These are phyloP conservation scores for Jamesozyma gamospora DNA, from an alignment of 805 yeast genomes.

Conservation along the genomic window DNA sequence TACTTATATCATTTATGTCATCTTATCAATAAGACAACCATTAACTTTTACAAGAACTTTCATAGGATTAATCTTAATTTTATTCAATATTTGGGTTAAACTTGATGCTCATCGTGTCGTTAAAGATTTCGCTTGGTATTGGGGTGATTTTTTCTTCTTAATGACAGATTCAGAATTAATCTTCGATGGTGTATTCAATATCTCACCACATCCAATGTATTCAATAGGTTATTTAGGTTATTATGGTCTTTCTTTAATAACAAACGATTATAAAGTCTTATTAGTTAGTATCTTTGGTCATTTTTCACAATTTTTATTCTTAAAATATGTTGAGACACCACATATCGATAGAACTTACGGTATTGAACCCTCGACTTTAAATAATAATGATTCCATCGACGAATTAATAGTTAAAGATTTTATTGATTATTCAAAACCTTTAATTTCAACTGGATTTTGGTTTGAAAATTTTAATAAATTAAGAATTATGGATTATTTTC, in stretches of 20 bases:
- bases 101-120: conserved; percentile 81
- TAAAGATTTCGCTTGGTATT: conserved; percentile 87
- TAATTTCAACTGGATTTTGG: conserved; percentile 38
- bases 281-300: conserved; percentile 67
- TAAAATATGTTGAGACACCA: conserved; percentile 71
- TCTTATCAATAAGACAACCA: conserved; percentile 21
- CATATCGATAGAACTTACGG: conserved; percentile 77
- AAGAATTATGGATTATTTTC: conserved; percentile 53
- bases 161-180: conserved; percentile 58
- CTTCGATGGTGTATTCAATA: conserved; percentile 81
- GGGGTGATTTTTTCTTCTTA: conserved; percentile 88
- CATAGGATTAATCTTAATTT: conserved; percentile 50
- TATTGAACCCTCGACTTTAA: conserved; percentile 17
- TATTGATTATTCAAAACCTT: conserved; percentile 42
- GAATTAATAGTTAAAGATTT: conserved; percentile 30
- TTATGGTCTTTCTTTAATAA: conserved; percentile 71
- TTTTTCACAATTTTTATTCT: conserved; percentile 62
- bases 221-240: conserved; percentile 83
- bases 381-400: conserved; percentile 24
- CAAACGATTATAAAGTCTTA: conserved; percentile 63
- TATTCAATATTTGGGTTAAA: conserved; percentile 78
- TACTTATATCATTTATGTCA: conserved; percentile 57
- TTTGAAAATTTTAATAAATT: conserved; percentile 53
- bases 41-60: conserved; percentile 22
- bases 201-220: conserved; percentile 91